Base-by-base conservation (phyloP, 148 eudicot species). In the Silene latifolia region DNA sequence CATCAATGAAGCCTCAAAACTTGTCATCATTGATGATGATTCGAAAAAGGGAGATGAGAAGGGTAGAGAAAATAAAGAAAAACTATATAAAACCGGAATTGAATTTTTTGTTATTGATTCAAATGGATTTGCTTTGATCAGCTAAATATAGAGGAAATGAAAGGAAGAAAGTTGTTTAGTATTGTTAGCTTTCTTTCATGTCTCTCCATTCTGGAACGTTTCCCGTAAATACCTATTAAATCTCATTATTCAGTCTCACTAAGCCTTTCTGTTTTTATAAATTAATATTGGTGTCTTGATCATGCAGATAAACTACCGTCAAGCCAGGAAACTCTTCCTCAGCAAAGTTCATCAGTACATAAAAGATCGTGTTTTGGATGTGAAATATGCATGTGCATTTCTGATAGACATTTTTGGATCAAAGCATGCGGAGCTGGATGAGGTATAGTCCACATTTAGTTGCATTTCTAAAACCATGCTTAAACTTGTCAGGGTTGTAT, bases 371-470 rank as follows among this genome's bases (percentile, higher is more conserved):
- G 80, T 83, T 72, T 78, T 95, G 84, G 98, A 95, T 82, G 90
- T 94, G 63, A 95, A 92, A 84, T 95, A 90, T 87, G 94, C 94
- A n/a, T 87, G 93, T 78, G 94, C 94, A 78, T 90, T 95, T 84
- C 82, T 95, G 17, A 71, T 92, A 80, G 88, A 89, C 79, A 80
- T 89, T 24, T 80, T 69, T 1, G 86, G 78, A 74, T 84, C 87
- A 77, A 81, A 79, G 72, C 87, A 86, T 71, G 77, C 86, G 62
- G 85, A 86, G 76, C 66, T 83, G 39, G 97, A 89, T 32, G 97
- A 90, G 99, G 99, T 95, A 83, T 68, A 73, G 69, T 72, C 76
- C 17, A 57, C 14, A 44, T 24, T 57, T 18, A 21, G 57, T 53
- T 81, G n/a, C 21, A 7, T 23, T 69, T 46, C 18, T 18, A 23